Base-by-base conservation (phyloP, 2,329 filamentous ascomycete genomes). In the Tetracladium maxilliforme region DNA sequence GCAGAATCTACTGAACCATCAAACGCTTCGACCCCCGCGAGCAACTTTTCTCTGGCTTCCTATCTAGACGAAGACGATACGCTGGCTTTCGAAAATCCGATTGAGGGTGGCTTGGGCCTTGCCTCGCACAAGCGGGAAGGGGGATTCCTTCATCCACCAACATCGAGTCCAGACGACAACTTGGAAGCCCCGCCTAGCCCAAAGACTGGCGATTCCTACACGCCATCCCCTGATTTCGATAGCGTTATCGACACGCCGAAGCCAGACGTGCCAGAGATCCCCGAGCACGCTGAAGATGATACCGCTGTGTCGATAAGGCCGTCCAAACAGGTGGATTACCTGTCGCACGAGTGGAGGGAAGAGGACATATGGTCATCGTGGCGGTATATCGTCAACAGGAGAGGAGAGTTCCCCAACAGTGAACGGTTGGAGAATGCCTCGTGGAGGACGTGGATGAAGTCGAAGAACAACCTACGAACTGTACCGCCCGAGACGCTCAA, bases 361-460 rank as follows among this genome's bases (percentile, higher is more conserved):
- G 86, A 95, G 49, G 87, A 98, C 50, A 92, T 95, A 14, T 95
- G 86, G 86, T 77, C 81, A 6, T 94, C 87, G 2, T 95, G 90
- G 90, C 75, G 84, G 44, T 90, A 92, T 45, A 82, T 95, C 39
- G 73, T 86, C 10, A 75, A 79, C 15, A 79, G 82, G 41, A 65
- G 77, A 39, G 72, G 71, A 31, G 68, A 81, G 26, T 92, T 92
- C 36, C 73, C 70, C 38, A 87, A 94, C 47, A 70, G 78, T 18
- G 75, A 74, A 17, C 65, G 90, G 24, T 53, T 95, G 16, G 90
- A 95, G 50, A 95, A 98, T 50, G 90, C 90, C 4, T 93, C 84
- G 1, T 98, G 90, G 90, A 69, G 90, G 45, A 90, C 84, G 2
- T 95, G 90, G 90, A 79, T 82, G 46, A 95, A 95, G 52, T 66